phyloP scores from a whole-genome alignment of 306 rosid species.

The Cicer judaicum region DNA sequence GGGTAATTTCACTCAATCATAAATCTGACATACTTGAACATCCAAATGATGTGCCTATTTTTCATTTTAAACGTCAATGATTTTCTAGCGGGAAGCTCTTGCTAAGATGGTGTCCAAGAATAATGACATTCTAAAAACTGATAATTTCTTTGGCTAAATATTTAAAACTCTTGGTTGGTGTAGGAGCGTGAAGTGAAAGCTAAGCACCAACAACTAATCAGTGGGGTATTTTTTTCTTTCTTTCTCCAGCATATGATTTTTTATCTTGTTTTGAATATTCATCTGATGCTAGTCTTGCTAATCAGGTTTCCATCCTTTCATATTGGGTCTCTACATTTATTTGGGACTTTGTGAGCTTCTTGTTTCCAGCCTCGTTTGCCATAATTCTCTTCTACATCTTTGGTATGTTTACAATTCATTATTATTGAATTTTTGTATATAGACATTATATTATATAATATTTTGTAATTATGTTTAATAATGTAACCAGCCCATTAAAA shows the following conservation, averaged over 20 bases:
- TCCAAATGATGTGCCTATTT: not conserved
- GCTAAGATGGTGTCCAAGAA: not conserved
- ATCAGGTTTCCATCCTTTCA: slow-evolving; percentile 82
- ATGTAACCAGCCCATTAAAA: not conserved
- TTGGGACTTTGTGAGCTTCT: slow-evolving; percentile 96
- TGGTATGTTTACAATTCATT: slow-evolving; percentile 59
- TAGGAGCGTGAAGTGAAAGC: slow-evolving; percentile 99
- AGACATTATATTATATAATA: not conserved
- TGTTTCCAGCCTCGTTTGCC: slow-evolving; percentile 82
- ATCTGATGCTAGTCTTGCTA: slow-evolving; percentile 44
- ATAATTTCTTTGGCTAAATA: slow-evolving; percentile 38
- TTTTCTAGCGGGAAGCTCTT: slow-evolving; percentile 37
- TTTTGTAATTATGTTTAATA: not conserved
- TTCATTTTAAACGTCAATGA: slow-evolving; percentile 12
- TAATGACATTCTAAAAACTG: slow-evolving; percentile 32
- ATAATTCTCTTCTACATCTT: slow-evolving; percentile 77
- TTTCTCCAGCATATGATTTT: slow-evolving; percentile 15
- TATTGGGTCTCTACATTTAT: slow-evolving; percentile 88
- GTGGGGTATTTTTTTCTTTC: slow-evolving; percentile 70
- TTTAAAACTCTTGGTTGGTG: slow-evolving; percentile 46
- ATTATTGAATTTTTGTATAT: slow-evolving; percentile 7
- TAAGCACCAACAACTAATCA: slow-evolving; percentile 92
- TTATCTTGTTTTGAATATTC: slow-evolving; percentile 13
- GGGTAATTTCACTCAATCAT: not conserved
- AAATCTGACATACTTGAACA: too few relatives aligned